Percentiles rank a stretch among this genome's conserved stretches.
These are phyloP conservation scores for Globisporangium nodosum DNA, from an alignment of 352 stramenopile genomes.

Conservation along the genomic window DNA sequence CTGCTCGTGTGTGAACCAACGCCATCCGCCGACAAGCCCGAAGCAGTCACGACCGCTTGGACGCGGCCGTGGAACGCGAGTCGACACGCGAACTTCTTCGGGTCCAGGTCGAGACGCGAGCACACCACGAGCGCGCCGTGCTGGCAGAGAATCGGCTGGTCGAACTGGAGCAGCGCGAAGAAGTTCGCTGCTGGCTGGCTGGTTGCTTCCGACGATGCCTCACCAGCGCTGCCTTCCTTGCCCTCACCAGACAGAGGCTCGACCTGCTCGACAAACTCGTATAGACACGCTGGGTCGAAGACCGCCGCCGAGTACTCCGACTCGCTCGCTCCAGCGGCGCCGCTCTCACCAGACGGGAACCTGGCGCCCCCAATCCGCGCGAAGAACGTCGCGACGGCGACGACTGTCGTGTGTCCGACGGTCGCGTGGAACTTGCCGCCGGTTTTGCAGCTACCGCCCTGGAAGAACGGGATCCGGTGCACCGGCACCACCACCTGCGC, in stretches of 20 bases:
- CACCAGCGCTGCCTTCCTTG: not conserved
- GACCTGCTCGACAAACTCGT: constrained; percentile 41
- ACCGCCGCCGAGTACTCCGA: not conserved
- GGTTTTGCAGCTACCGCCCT: constrained; percentile 35
- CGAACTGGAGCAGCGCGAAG: constrained; percentile 65
- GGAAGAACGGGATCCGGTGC: constrained; percentile 56
- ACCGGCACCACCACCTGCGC: constrained; percentile 50
- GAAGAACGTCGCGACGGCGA: constrained; percentile 66
- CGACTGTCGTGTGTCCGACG: constrained; percentile 69
- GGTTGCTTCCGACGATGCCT: not conserved
- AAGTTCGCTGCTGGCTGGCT: not conserved
- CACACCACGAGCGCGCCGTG: constrained; percentile 53
- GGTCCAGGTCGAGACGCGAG: constrained; percentile 65
- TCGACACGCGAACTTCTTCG: constrained; percentile 54
- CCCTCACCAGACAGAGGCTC: constrained; percentile 9
- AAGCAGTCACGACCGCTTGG: constrained; percentile 25
- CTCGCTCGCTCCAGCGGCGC: not conserved
- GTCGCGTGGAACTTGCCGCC: constrained; percentile 70
- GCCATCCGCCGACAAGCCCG: not conserved
- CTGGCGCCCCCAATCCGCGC: constrained; percentile 12
- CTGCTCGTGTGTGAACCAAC: not conserved
- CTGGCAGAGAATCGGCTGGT: constrained; percentile 55
- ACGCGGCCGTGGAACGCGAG: constrained; percentile 69
- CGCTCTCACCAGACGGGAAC: not conserved
- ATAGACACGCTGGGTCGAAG: constrained; percentile 38